A percentile compares a stretch with the other conserved stretches of the same genome.
phyloP scores from a whole-genome alignment of 2,329 filamentous ascomycete genomes.

The Cordyceps cateniannulata region DNA sequence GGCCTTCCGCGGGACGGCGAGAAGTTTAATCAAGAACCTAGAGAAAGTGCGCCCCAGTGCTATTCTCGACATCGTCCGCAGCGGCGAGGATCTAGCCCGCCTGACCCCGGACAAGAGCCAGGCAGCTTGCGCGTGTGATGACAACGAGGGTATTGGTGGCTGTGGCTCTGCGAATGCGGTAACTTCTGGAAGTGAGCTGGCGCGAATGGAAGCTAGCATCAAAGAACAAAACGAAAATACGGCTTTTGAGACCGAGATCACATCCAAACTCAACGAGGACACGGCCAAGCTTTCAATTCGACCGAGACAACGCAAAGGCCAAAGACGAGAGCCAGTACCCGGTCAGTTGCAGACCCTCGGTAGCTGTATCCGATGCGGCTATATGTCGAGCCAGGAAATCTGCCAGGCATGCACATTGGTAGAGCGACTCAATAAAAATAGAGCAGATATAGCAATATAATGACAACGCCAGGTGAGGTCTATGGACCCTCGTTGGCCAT shows the following conservation, averaged over 20 bases:
- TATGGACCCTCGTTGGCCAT: neutral
- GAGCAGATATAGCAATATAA: constrained; percentile 51
- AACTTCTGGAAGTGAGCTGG: constrained; percentile 69
- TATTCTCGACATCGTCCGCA: constrained; percentile 89
- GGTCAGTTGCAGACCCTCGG: constrained; percentile 67
- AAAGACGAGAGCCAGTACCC: constrained; percentile 20
- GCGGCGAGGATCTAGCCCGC: constrained; percentile 91
- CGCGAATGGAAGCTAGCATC: constrained; percentile 61
- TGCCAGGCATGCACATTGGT: constrained; percentile 92
- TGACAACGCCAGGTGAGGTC: neutral
- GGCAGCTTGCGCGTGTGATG: constrained; percentile 30
- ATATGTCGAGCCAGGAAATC: constrained; percentile 87
- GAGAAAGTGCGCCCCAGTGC: constrained; percentile 90
- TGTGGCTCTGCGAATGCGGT: constrained; percentile 63
- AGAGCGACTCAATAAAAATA: constrained; percentile 82
- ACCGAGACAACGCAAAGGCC: constrained; percentile 21
- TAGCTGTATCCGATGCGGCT: constrained; percentile 81
- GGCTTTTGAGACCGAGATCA: constrained; percentile 28
- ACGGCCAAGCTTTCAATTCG: constrained; percentile 30
- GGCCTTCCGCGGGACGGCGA: constrained; percentile 87
- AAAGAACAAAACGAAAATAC: constrained; percentile 17
- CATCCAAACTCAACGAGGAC: constrained; percentile 20
- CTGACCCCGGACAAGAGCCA: constrained; percentile 43
- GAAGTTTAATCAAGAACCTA: constrained; percentile 88
- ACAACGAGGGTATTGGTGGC: constrained; percentile 47